phyloP scores from a whole-genome alignment of 345 rosid species.

The Salix purpurea region DNA sequence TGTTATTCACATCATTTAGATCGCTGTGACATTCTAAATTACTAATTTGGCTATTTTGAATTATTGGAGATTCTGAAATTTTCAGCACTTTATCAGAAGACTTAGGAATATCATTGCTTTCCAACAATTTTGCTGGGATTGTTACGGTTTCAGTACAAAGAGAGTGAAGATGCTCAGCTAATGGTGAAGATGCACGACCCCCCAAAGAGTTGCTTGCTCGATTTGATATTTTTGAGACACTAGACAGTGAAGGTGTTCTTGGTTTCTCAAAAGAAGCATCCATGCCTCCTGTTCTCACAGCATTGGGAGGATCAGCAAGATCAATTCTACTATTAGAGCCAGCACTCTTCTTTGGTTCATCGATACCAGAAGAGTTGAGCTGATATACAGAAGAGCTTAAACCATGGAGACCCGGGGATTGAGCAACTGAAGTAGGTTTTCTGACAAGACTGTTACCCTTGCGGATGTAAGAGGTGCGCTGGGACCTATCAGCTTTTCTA shows the following conservation, averaged over 20 bases:
- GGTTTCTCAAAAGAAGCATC: constrained; percentile 49
- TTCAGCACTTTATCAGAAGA: constrained; percentile 36
- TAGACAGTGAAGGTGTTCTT: constrained; percentile 45
- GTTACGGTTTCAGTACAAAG: constrained; percentile 36
- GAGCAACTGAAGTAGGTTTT: constrained; percentile 43
- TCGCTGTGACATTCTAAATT: constrained; percentile 36
- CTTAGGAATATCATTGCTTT: constrained; percentile 35
- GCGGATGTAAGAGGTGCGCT: constrained; percentile 59
- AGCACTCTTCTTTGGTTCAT: constrained; percentile 42
- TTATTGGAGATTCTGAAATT: constrained; percentile 31
- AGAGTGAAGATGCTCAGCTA: constrained; percentile 38
- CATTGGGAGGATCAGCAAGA: constrained; percentile 27
- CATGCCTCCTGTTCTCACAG: constrained; percentile 31
- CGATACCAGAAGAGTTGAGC: constrained; percentile 34
- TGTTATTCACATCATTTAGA: constrained; percentile 32
- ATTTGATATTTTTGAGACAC: constrained; percentile 40
- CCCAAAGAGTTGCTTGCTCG: constrained; percentile 26
- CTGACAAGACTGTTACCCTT: constrained; percentile 96
- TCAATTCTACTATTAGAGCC: constrained; percentile 38
- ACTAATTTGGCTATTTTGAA: constrained; percentile 37
- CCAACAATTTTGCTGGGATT: constrained; percentile 36
- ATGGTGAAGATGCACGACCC: constrained; percentile 30
- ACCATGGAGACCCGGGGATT: constrained; percentile 35
- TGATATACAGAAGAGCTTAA: constrained; percentile 37
- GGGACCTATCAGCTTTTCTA: constrained; percentile 26